Evolutionary conservation across 2,329 filamentous ascomycete species (phyloP), one percentile per base, ranked within the genome.

Genomic region (Fusarium keratoplasticum): DNA sequence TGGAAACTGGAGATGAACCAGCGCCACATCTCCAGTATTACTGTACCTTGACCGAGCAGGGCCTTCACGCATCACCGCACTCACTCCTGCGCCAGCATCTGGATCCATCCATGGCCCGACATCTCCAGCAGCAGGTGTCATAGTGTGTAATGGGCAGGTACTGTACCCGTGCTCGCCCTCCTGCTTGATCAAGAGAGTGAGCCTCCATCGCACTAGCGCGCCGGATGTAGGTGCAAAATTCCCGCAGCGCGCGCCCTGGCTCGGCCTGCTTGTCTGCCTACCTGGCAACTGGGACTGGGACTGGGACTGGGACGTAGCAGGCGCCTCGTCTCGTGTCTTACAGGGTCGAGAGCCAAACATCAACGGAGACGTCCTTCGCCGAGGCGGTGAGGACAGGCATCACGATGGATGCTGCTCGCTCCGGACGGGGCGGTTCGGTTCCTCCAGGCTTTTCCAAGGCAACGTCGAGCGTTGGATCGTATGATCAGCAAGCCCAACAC

Each of bases 321-420:
- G 55, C 40, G 35, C 42, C 36, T 65, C 33, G 40, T 33, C 31
- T 58, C 35, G 50, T 60, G 33, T 65, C 65, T 44, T 29, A 59
- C 69, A 67, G 47, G 64, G 65, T 72, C 59, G 50, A 61, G 52
- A 47, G 64, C 61, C 57, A 69, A 57, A 50, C 47, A 52, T 44
- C 44, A 70, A 66, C 50, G 65, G 47, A 42, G 44, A 67, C 22
- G 9, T 64, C 55, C 20, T 16, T 57, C 44, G 35, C 27, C 47
- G 57, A 74, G 67, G 72, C 72, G 72, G 72, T 74, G 72, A 74
- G 55, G 29, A 52, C 60, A 55, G 36, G 52, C 59, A 40, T 40
- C 40, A 55, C 55, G 29, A 64, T 52, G 44, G 29, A 60, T 52
- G 44, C 27, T 54, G 47, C 47, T 54, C 27, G 18, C 47, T 54